Evolutionary conservation across 2,329 filamentous ascomycete genomes (phyloP), one percentile per base, ranked within the genome.

Genomic region (Thermothelomyces thermophilus): DNA sequence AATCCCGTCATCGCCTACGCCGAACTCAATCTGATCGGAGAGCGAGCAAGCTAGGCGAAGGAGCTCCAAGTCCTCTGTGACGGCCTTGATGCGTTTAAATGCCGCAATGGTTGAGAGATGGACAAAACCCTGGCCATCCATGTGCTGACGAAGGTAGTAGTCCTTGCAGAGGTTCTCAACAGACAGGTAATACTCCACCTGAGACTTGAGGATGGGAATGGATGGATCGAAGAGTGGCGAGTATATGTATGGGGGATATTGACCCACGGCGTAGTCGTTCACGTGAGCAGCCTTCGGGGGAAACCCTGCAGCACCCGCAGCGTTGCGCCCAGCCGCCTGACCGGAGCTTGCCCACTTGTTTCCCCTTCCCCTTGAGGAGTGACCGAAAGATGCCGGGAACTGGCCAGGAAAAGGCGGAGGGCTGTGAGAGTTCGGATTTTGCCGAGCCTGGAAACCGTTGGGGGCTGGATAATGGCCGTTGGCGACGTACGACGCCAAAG

Each of bases 61-160:
- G 48, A 90, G 68, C 34, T 87, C 82, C 50, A 84, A 71, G 51
- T 95, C 84, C 44, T 80, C 79, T 0, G 84, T 86, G 26, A 94
- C 70, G 24, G 78, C 72, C 67, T 83, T 84, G 64, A 95, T 84
- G 52, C 93, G 84, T 67, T 88, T 89, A 74, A 98, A 98, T n/a
- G 76, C 77, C 19, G 86, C 79, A 59, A 98, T 84, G 51, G 95
- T 79, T 30, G 78, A 75, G 45, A 98, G 71, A 44, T 82, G 83
- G 13, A 96, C 90, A 63, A 90, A 97, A 16, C 93, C 93, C 66
- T 97, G 87, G 1, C 86, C 87, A 64, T 98, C 91, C 93, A 98
- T 97, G 60, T 90, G 84, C 62, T 81, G 83, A 50, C 93, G 84
- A 52, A 98, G 75, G 68, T 83, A 97, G 62, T 87, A 76, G 63